Evolutionary conservation across 345 rosid genomes (phyloP), one percentile per base, ranked within the genome.

Genomic region (Jatropha curcas): DNA sequence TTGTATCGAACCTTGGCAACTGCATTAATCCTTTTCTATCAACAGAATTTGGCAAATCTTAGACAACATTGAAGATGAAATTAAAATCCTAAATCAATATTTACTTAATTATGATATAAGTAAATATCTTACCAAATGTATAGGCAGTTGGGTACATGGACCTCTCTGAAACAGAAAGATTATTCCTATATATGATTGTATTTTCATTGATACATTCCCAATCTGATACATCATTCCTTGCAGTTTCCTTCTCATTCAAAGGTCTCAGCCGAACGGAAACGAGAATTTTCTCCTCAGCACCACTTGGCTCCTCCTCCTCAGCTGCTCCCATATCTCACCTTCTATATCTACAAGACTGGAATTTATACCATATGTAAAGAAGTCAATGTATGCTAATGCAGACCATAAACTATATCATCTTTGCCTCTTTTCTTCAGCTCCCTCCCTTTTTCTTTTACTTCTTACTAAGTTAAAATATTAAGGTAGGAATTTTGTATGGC

Each of bases 261-360:
- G 97, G 99, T 84, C 99, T 80, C 76, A 95, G 60, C 62, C 98
- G 92, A 75, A 95, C 94, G 28, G 94, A 92, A 70, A 92, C 98
- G 59, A 86, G 80, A 69, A 95, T 85, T 71, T 83, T 95, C 84
- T 95, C 99, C 43, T 68, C 83, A 5, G 79, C 52, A 71, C 78
- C 81, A 22, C 79, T 78, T 46, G 83, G 78, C 81, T 88, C 88
- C 74, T 86, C 90, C 65, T 77, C 89, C 13, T 80, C 74, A 57
- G 81, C 86, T 59, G 81, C 79, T 60, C 77, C 89, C 87, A 87
- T 87, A 70, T 71, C 83, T 80, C 71, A 71, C 71, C 76, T 75
- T 62, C 79, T 73, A 59, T 62, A 69, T 27, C 64, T 61, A 55
- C 43, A 67, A 67, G 37, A 9, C 56, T 65, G 70, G 30, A 69